These are phyloP conservation scores for Exophiala sp. DNA, from an alignment of 2,329 filamentous ascomycete genomes.

Conservation along the genomic window DNA sequence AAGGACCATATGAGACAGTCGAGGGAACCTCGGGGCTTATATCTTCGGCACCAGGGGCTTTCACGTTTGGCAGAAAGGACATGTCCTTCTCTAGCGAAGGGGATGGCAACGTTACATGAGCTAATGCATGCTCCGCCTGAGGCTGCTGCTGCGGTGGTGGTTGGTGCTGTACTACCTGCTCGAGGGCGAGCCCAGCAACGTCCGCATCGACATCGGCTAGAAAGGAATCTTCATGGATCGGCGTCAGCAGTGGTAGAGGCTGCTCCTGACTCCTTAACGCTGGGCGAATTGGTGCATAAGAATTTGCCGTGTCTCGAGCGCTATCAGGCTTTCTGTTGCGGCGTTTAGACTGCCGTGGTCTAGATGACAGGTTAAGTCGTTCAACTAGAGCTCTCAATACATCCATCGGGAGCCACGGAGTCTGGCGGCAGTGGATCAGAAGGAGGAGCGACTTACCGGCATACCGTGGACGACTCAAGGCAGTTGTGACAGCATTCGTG, in stretches of 20 bases:
- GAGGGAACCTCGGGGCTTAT: background rate
- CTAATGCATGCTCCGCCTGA: background rate
- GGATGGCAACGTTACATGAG: background rate
- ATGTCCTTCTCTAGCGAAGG: background rate
- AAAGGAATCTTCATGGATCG: background rate
- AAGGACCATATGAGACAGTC: background rate
- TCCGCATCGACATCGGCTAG: background rate
- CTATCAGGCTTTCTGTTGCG: background rate
- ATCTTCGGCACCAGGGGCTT: background rate
- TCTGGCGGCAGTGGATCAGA: background rate
- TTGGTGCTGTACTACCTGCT: background rate
- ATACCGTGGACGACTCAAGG: background rate
- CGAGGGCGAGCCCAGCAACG: background rate
- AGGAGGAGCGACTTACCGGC: background rate
- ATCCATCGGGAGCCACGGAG: background rate
- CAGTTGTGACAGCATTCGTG: background rate
- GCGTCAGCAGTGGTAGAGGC: background rate
- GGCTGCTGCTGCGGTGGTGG: background rate
- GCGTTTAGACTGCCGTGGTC: background rate
- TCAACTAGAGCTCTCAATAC: background rate
- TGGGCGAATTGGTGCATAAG: background rate
- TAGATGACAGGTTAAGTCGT: background rate
- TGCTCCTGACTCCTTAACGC: background rate
- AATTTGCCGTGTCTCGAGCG: background rate
- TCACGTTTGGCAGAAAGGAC: background rate